Evolutionary conservation across 2,329 filamentous ascomycete species (phyloP).

Genomic region (Clonostachys sp.): DNA sequence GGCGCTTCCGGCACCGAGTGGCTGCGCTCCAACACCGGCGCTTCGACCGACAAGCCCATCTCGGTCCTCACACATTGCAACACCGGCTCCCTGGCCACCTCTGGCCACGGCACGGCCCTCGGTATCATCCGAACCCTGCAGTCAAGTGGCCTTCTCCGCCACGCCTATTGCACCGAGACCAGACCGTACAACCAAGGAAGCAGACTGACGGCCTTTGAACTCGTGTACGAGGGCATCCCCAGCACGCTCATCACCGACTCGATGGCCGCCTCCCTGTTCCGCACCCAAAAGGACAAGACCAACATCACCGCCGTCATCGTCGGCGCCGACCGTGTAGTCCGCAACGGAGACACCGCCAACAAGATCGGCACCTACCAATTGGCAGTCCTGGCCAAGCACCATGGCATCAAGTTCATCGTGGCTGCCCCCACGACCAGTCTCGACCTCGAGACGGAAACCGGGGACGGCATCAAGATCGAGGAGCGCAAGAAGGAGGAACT

Average conservation of each 20-base stretch:
- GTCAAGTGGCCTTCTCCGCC: slow-evolving; percentile 59
- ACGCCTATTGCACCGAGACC: slow-evolving; percentile 95
- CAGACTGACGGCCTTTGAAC: slow-evolving; percentile 88
- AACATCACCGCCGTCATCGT: slow-evolving; percentile 86
- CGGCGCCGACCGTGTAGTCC: slow-evolving; percentile 89
- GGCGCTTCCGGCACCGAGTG: slow-evolving; percentile 80
- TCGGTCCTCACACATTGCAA: slow-evolving; percentile 98
- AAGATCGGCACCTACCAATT: slow-evolving; percentile 96
- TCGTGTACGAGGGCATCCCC: slow-evolving; percentile 90
- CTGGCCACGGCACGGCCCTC: slow-evolving; percentile 93
- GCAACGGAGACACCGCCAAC: slow-evolving; percentile 96
- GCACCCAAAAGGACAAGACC: slow-evolving; percentile 52
- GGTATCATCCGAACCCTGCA: slow-evolving; percentile 88
- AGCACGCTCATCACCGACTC: slow-evolving; percentile 92
- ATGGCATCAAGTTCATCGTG: slow-evolving; percentile 91
- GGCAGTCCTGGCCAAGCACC: slow-evolving; percentile 82
- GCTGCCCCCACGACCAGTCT: slow-evolving; percentile 94
- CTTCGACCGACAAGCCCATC: slow-evolving; percentile 43
- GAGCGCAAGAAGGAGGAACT: slow-evolving; percentile 79
- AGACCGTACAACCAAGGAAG: slow-evolving; percentile 97
- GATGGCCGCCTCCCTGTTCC: slow-evolving; percentile 87
- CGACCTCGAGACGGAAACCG: slow-evolving; percentile 74
- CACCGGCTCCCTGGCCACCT: slow-evolving; percentile 92
- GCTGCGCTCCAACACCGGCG: slow-evolving; percentile 59
- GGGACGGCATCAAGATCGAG: slow-evolving; percentile 83